A percentile compares a stretch with the other conserved stretches of the same genome.
phyloP scores from a whole-genome alignment of 805 yeast genomes.

The Metschnikowia cubensis region DNA sequence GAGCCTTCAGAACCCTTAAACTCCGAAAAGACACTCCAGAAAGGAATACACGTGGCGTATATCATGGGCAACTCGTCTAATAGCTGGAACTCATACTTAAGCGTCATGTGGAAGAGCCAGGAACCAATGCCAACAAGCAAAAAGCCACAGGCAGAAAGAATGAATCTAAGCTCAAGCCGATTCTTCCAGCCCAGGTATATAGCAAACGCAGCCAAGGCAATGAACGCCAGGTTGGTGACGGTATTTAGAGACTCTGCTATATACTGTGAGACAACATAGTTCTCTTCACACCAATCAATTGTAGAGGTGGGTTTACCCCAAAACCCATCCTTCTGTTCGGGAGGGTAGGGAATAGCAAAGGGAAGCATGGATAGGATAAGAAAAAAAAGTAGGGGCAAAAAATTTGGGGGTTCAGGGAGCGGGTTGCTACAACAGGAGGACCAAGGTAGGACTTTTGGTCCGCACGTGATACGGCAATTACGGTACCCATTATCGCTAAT shows the following conservation, averaged over 20 bases:
- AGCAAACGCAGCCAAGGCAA: slow-evolving; percentile 55
- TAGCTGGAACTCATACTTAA: slow-evolving; percentile 82
- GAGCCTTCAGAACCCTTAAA: slow-evolving; percentile 40
- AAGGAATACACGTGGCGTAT: slow-evolving; percentile 93
- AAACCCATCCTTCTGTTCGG: slow-evolving; percentile 51
- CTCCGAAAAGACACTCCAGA: slow-evolving; percentile 76
- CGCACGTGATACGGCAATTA: slow-evolving; percentile 6
- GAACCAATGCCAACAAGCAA: slow-evolving; percentile 88
- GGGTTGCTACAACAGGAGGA: background rate
- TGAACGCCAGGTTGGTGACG: slow-evolving; percentile 62
- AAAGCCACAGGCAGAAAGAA: slow-evolving; percentile 73
- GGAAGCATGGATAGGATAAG: slow-evolving; percentile 33
- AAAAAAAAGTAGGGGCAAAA: background rate
- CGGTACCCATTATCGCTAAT: slow-evolving; percentile 2
- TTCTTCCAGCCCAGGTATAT: slow-evolving; percentile 58
- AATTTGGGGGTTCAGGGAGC: background rate
- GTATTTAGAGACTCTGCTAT: slow-evolving; percentile 92
- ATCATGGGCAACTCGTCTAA: slow-evolving; percentile 98
- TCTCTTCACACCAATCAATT: slow-evolving; percentile 99
- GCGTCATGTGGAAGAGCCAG: slow-evolving; percentile 96
- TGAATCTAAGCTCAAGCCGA: slow-evolving; percentile 64
- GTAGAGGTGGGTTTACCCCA: slow-evolving; percentile 90
- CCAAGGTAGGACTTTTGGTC: background rate
- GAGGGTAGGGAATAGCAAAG: slow-evolving; percentile 53
- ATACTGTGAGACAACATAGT: slow-evolving; percentile 80